Evolutionary conservation across 768 basidiomycete species (phyloP), one percentile per base, ranked within the genome.

Genomic region (Udeniomyces megalosporus): DNA sequence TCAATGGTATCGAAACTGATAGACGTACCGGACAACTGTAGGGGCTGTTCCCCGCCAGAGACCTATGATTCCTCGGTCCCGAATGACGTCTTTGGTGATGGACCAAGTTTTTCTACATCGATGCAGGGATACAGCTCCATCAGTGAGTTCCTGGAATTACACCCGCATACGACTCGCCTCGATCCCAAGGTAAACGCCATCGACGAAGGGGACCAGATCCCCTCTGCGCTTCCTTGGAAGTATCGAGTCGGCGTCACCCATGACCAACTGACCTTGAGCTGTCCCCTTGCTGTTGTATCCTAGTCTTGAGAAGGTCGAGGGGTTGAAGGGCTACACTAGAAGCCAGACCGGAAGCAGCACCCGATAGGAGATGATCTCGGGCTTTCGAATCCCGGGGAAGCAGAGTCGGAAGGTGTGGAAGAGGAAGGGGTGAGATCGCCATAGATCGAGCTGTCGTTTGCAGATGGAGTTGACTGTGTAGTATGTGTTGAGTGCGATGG

Each of bases 41-140:
- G 90, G 84, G 6, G 77, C 75, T 0, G 92, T 93, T 10, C 92
- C 92, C 58, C 88, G 78, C 92, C 92, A 96, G 32, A 95, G 76
- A 0, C 88, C 89, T 35, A 70, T 64, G 14, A 82, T 61, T 2
- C 92, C 92, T 58, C 84, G 78, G 3, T 78, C 75, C 31, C 75
- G 69, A 26, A 89, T 67, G 7, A 96, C 82, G 29, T 80, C 66
- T 26, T 57, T 61, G 4, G 71, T 62, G 3, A 71, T 65, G 4
- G 64, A 55, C 52, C 56, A 54, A 7, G 70, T 57, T 54, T 58
- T 57, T 53, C 71, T 68, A 32, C 53, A 60, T 29, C 5, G 5
- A 48, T n/a, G 29, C 51, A 17, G n/a, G n/a, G n/a, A n/a, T n/a
- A n/a, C n/a, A n/a, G n/a, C n/a, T n/a, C n/a, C n/a, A n/a, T n/a